Percentiles rank a stretch among this genome's conserved stretches.
Conservation (phyloP, 257 asterid genomes). For the Solanum infundibuliforme region DNA sequence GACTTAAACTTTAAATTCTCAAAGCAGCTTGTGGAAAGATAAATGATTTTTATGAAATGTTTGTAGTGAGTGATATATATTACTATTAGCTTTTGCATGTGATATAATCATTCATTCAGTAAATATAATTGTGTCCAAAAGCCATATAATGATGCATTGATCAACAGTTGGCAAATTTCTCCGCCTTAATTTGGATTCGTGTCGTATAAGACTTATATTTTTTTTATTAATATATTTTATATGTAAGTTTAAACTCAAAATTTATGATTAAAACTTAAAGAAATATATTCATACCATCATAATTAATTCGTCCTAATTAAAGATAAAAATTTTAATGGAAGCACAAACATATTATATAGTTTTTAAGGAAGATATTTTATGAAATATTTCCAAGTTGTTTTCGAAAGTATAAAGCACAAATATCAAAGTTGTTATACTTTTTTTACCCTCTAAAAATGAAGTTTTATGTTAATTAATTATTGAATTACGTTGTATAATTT, state of each 20-base stretch:
- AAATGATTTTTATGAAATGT: neutral
- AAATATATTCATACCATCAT: too few relatives aligned
- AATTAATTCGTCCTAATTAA: too few relatives aligned
- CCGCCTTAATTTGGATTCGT: neutral
- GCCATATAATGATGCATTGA: neutral
- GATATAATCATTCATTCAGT: neutral
- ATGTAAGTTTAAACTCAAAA: neutral
- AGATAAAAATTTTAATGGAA: too few relatives aligned
- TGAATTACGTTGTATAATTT: neutral
- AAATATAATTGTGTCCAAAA: neutral
- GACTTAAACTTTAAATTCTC: neutral
- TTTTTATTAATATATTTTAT: neutral
- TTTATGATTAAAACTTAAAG: neutral
- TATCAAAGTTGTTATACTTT: neutral
- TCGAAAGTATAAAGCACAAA: neutral
- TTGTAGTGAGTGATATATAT: neutral
- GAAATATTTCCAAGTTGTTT: neutral
- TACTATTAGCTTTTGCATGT: neutral
- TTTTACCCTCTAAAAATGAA: neutral
- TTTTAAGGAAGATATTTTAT: neutral
- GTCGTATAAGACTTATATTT: accelerated
- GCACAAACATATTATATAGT: neutral
- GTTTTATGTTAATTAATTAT: neutral
- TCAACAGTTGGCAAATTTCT: neutral
- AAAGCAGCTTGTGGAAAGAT: neutral